phyloP scores from a whole-genome alignment of 768 basidiomycete genomes.

The Cubamyces lactineus region DNA sequence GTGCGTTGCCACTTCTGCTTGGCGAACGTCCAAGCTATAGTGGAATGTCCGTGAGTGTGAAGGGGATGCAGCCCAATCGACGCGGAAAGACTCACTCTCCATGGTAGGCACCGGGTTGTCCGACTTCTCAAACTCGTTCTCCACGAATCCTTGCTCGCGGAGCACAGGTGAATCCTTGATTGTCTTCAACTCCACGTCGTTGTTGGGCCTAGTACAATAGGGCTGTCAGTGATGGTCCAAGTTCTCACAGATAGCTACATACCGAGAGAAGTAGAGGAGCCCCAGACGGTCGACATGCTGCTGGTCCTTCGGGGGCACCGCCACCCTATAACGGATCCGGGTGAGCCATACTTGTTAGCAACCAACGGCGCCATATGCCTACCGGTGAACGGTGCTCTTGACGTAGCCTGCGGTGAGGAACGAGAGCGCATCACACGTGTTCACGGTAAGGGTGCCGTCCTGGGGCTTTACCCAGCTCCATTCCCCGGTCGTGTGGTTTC shows the following conservation, averaged over 20 bases:
- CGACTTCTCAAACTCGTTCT: slow-evolving; percentile 50
- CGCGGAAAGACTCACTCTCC: slow-evolving; percentile 37
- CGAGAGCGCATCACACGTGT: slow-evolving; percentile 51
- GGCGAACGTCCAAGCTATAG: slow-evolving; percentile 48
- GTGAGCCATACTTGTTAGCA: background rate
- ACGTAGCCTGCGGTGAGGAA: slow-evolving; percentile 54
- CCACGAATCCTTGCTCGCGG: slow-evolving; percentile 44
- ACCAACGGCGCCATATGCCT: background rate
- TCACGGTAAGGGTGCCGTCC: slow-evolving; percentile 51
- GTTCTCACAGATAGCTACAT: background rate
- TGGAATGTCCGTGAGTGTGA: background rate
- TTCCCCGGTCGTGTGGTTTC: slow-evolving; percentile 46
- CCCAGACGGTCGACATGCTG: slow-evolving; percentile 55
- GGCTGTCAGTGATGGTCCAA: too few species aligned
- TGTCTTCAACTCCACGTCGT: slow-evolving; percentile 46
- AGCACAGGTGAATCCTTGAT: slow-evolving; percentile 47
- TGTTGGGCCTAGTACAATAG: slow-evolving; percentile 40
- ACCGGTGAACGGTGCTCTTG: slow-evolving; percentile 48
- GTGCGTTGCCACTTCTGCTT: slow-evolving; percentile 59
- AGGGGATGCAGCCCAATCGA: background rate
- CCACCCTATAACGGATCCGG: slow-evolving; percentile 31
- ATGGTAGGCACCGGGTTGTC: slow-evolving; percentile 49
- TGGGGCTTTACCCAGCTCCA: slow-evolving; percentile 61
- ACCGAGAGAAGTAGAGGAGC: slow-evolving; percentile 53
- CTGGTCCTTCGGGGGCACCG: slow-evolving; percentile 55